Base-by-base conservation (phyloP, 192 early-diverging fungal genomes). In the Coemansia sp. region DNA sequence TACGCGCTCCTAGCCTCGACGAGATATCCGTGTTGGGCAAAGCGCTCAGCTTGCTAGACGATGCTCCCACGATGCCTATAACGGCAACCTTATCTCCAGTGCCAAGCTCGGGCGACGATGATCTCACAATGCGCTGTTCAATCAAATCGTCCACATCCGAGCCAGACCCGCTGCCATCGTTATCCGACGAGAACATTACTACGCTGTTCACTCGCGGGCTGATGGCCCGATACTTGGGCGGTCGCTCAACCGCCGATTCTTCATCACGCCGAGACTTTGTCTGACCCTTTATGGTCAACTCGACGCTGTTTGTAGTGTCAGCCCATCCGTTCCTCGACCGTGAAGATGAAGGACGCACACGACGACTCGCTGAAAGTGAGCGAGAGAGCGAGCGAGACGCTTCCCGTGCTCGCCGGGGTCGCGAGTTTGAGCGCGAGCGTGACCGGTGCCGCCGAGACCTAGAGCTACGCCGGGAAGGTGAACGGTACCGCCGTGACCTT, bases 201-300 rank as follows among this genome's bases (percentile, higher is more conserved):
- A 39, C 48, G 59, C 51, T 65, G 9, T 50, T 29, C 19, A 54
- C 56, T 16, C 53, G 63, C 31, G 78, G 78, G 8, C 78, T 80
- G 31, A 48, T 27, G 6, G 54, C 48, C 46, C 66, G 66, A 24
- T 59, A 57, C 37, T 72, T 80, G 13, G 59, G 8, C 1, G 27
- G 37, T 14, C 63, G 44, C 45, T 60, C 63, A 6, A 40, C 39
- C 16, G 29, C 16, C 1, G 19, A 10, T 13, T 64, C 64, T 0
- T 62, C 51, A 7, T 65, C 66, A 19, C 73, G 63, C 31, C 51
- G 50, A 35, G 74, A 67, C 67, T 68, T 80, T 24, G 62, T 80
- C 19, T 63, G 50, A 39, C 78, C 78, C 46, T 80, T 80, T 14
- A 75, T 80, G 3, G 59, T 62, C 73, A 80, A 35, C 24, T 66